Evolutionary conservation across 2,329 filamentous ascomycete species (phyloP), one percentile per base, ranked within the genome.

Genomic region (Cercospora sp.): DNA sequence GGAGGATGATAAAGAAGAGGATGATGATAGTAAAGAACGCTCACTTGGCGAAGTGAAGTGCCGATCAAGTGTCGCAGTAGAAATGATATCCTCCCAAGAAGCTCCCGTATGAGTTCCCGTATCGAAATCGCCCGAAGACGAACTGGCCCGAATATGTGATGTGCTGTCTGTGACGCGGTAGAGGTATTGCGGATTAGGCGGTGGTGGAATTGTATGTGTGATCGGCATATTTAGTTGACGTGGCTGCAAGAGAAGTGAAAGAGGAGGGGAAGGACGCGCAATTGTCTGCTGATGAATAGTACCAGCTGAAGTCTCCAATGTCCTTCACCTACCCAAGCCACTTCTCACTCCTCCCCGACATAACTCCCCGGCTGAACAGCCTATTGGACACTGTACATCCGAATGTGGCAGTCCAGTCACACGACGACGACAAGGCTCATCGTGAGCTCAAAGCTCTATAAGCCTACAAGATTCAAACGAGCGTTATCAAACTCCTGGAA

Each of bases 151-250:
- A 49, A 65, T 70, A 8, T 67, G 51, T 21, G 65, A 67, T 6
- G 68, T 70, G 62, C 34, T 60, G 53, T 70, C 68, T 2, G 68
- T 70, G n/a, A 70, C 68, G 21, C 68, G 68, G 18, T 65, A 70
- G 60, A 70, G 61, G 60, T n/a, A 65, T 12, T 24, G 40, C 12
- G 69, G 69, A 53, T 68, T 70, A 10, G 45, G n/a, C 7, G 64
- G 64, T 9, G 45, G 28, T 8, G 64, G 58, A 10, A 66, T 66
- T 4, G 40, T 66, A 24, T 40, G 43, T 37, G 49, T 30, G 30
- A 18, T 28, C 26, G 32, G 51, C 62, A 65, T 65, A 13, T 40
- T 49, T 32, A 9, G 18, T 63, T 53, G 49, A 53, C 5, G 2
- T 28, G 49, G 49, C 24, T 16, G 49, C 12, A 2, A 28, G 24